These are phyloP conservation scores for Nannochloris sp. DNA, from an alignment of 139 green algal genomes.

Conservation along the genomic window DNA sequence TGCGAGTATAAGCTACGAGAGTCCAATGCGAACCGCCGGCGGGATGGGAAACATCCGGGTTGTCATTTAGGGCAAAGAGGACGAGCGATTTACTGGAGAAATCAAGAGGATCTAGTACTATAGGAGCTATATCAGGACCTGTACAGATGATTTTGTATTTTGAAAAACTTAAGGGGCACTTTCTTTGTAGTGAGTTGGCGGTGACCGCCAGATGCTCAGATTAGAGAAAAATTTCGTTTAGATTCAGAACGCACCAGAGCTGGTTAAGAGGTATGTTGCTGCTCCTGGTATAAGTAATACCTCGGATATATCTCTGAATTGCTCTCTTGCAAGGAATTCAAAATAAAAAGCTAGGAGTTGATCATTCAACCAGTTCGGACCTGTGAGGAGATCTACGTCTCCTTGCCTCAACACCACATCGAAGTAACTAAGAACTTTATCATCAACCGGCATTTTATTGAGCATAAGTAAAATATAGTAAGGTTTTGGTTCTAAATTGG, in stretches of 20 bases:
- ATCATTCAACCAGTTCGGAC: constrained; percentile 60
- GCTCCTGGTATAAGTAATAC: constrained; percentile 15
- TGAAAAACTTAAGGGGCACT: too few relatives aligned
- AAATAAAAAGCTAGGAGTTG: constrained; percentile 66
- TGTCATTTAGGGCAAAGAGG: constrained; percentile 67
- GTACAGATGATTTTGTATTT: too few relatives aligned
- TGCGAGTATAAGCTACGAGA: constrained; percentile 34
- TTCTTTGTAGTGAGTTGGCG: too few relatives aligned
- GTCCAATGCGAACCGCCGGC: constrained; percentile 54
- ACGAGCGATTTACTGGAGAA: constrained; percentile 21
- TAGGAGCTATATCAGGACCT: neutral
- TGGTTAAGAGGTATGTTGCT: constrained; percentile 38
- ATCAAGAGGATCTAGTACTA: neutral
- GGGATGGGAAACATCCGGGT: constrained; percentile 30
- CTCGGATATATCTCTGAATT: neutral
- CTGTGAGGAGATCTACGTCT: constrained; percentile 42
- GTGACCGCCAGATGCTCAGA: too few relatives aligned
- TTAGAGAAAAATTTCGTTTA: too few relatives aligned
- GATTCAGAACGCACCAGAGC: neutral
- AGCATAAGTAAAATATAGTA: too few relatives aligned
- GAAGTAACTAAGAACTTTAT: constrained; percentile 43
- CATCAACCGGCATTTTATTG: neutral
- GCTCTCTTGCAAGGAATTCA: constrained; percentile 42
- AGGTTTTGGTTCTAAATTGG: too few relatives aligned
- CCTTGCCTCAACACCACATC: constrained; percentile 42